Percentiles rank a stretch among this genome's conserved stretches.
Conservation (phyloP, 2,329 filamentous ascomycete species). For the Arthroderma sp. region DNA sequence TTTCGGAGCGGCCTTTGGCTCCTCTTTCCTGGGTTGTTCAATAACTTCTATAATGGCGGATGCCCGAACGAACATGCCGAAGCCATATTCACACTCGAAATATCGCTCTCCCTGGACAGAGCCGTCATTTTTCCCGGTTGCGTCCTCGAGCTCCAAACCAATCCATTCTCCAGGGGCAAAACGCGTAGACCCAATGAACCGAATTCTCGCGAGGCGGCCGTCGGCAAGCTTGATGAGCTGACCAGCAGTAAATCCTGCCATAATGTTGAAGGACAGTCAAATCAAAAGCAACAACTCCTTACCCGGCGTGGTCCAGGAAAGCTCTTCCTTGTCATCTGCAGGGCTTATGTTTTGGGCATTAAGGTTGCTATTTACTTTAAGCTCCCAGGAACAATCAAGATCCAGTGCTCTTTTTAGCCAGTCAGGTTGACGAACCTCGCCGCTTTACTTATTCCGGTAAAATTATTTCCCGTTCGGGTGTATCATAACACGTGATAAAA, state of each 20-base stretch:
- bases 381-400: not conserved
- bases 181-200: conserved; percentile 66
- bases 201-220: conserved; percentile 62
- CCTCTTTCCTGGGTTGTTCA: conserved; percentile 24
- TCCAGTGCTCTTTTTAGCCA: not conserved
- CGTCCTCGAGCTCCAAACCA: conserved; percentile 73
- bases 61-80: conserved; percentile 81
- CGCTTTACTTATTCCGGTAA: not conserved
- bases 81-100: conserved; percentile 59
- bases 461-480: not conserved
- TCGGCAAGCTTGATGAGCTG: conserved; percentile 70
- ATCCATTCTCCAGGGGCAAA: conserved; percentile 81
- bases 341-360: not conserved
- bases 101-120: conserved; percentile 78
- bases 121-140: conserved; percentile 85
- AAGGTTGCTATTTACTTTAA: conserved; percentile 3
- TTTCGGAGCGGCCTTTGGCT: conserved; percentile 17
- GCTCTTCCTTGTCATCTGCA: not conserved
- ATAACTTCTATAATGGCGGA: conserved; percentile 49
- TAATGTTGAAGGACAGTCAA: conserved; percentile 10
- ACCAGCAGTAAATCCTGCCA: conserved; percentile 40
- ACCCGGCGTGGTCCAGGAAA: not conserved
- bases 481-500: no score
- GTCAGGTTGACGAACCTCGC: not conserved
- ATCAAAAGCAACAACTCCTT: not conserved